Evolutionary conservation across 306 rosid species (phyloP), one percentile per base, ranked within the genome.

Genomic region (Styphnolobium japonicum): DNA sequence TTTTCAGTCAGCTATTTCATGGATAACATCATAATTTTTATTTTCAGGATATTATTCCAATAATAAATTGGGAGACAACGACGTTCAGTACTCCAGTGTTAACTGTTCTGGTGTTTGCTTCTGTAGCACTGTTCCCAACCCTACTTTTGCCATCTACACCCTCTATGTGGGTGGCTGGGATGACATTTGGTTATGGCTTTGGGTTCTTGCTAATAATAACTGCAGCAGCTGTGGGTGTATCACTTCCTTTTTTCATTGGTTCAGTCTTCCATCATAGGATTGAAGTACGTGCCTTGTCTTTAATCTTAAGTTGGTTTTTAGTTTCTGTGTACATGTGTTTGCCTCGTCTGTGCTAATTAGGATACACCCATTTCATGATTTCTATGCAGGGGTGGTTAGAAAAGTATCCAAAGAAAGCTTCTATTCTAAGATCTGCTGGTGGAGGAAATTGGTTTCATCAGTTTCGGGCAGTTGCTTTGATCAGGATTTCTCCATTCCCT

Each of bases 141-240:
- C 2, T 93, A 6, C 83, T 91, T 23, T 62, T 96, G 75, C 99
- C 99, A 40, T 93, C 99, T 71, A 81, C 99, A 34, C 99, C 99
- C 10, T 96, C 99, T 69, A 93, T 96, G 97, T 93, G 98, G 99
- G 86, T 93, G 39, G 98, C 98, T 42, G 99, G 99, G 42, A 93
- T 96, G 97, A 91, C 92, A 75, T 89, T 91, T 83, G 99, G 99
- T 75, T 96, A 96, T 83, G 99, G 99, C 67, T 86, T 82, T 80
- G 99, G 99, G 21, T 96, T 96, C 85, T 85, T 96, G 80, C 78
- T 96, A 4, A 90, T 96, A 64, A 85, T 93, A 48, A 73, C 94
- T 23, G 98, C 89, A n/a, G 90, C 85, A 37, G 37, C 93, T 55
- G 64, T 91, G 15, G 99, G 99, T 68, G 90, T 96, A 19, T 93